Evolutionary conservation across 1,284 basidiomycete genomes (phyloP), one percentile per base, ranked within the genome.

Genomic region (Butyriboletus appendiculatus): DNA sequence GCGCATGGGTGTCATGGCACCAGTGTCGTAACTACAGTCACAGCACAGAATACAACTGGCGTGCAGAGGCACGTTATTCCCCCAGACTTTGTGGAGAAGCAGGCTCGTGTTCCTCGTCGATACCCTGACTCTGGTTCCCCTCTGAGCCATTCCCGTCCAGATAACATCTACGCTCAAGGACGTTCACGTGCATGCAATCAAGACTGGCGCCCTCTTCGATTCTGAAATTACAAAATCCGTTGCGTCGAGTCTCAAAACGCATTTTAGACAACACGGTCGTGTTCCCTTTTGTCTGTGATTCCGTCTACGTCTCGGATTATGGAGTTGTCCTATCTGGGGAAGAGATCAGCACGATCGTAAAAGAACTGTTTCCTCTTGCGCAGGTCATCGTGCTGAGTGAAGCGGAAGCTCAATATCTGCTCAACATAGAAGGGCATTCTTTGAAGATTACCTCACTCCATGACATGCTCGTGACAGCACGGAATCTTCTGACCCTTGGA

Each of bases 221-320:
- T 79, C 81, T 0, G 73, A 69, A 5, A 79, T 73, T 39, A 76
- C 76, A 2, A 73, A 65, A 33, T 71, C 76, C 0, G 76, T 86
- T 2, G 77, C 78, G 1, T 59, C 67, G 3, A 73, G 76, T 16
- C 73, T 88, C 40, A 77, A 70, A 48, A 44, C 61, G 2, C 69
- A 73, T 60, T 80, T 75, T 62, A 47, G 55, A 18, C 56, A 49
- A 15, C 55, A 52, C 1, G 45, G 57, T 8, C 32, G 41, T n/a
- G 54, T 76, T 15, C 80, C 80, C 12, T 72, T 93, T 93, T 14
- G 81, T 95, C 35, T 83, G 91, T 58, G 93, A 96, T 70, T 94
- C 95, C 0, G 94, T 98, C 28, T 94, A 89, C 73, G 90, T 97
- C 4, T 93, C 92, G 1, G 96, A 93, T 0, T 94, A 91, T 0